Percentiles rank a stretch among this genome's conserved stretches.
phyloP scores from a whole-genome alignment of 2,329 filamentous ascomycete species.

The Sporothrix inflata region DNA sequence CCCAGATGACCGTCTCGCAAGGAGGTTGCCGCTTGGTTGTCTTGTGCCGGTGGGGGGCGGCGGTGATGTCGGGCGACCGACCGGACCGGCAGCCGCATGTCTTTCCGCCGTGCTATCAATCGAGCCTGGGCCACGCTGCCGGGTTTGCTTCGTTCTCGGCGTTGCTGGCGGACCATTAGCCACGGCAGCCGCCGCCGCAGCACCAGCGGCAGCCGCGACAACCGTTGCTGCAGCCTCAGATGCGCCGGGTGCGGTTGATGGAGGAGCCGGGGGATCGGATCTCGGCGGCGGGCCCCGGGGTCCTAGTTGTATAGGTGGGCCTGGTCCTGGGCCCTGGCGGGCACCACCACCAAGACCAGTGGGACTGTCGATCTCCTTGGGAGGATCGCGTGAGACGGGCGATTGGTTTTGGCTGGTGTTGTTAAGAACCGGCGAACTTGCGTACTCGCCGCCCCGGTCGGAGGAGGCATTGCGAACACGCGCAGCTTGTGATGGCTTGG shows the following conservation, averaged over 20 bases:
- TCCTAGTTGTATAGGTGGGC: constrained; percentile 37
- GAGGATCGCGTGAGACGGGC: constrained; percentile 47
- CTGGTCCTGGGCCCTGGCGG: constrained; percentile 55
- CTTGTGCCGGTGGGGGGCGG: constrained; percentile 55
- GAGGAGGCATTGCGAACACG: constrained; percentile 55
- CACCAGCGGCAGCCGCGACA: constrained; percentile 31
- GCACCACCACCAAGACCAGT: constrained; percentile 60
- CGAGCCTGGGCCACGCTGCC: constrained; percentile 64
- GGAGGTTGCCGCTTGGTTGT: constrained; percentile 57
- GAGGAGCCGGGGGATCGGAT: constrained; percentile 37
- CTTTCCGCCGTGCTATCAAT: constrained; percentile 69
- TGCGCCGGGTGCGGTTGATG: constrained; percentile 23
- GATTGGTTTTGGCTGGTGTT: constrained; percentile 46
- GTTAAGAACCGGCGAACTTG: constrained; percentile 43
- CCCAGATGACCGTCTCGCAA: constrained; percentile 63
- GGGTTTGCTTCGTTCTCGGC: constrained; percentile 48
- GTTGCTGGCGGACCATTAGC: constrained; percentile 20
- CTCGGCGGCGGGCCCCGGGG: constrained; percentile 44
- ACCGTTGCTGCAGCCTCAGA: constrained; percentile 17
- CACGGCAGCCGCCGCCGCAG: constrained; percentile 27
- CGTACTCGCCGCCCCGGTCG: constrained; percentile 47
- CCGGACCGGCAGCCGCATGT: constrained; percentile 23
- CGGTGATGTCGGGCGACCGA: constrained; percentile 56
- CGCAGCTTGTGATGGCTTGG: constrained; percentile 50
- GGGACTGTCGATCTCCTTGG: constrained; percentile 54